Conservation (phyloP, 2,329 filamentous ascomycete genomes). For the Calycina marina region DNA sequence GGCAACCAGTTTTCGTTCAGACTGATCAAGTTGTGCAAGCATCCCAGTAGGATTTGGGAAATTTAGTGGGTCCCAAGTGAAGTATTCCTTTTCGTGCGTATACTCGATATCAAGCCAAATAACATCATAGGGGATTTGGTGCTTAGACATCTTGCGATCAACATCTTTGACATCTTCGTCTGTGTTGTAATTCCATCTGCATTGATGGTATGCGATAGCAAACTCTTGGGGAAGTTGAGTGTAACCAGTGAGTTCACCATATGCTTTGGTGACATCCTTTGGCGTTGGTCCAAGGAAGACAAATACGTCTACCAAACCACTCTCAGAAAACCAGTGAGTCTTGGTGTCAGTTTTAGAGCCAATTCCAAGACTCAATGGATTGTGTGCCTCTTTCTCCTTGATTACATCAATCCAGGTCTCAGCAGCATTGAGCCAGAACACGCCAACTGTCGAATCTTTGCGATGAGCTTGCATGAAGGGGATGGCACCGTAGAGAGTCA, state of each 20-base stretch:
- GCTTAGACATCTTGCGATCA: constrained; percentile 89
- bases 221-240: constrained; percentile 88
- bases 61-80: constrained; percentile 85
- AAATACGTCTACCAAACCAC: constrained; percentile 80
- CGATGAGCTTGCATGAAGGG: constrained; percentile 96
- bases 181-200: constrained; percentile 96
- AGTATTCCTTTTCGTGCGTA: constrained; percentile 93
- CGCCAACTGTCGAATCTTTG: constrained; percentile 82
- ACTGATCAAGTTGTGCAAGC: constrained; percentile 73
- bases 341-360: constrained; percentile 59
- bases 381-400: constrained; percentile 59
- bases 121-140: constrained; percentile 91
- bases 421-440: constrained; percentile 95
- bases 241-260: constrained; percentile 81
- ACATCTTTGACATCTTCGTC: constrained; percentile 96
- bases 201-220: constrained; percentile 88
- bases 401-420: constrained; percentile 96
- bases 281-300: constrained; percentile 85
- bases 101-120: constrained; percentile 99
- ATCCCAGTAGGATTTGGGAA: constrained; percentile 79
- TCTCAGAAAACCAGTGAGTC: constrained; percentile 95
- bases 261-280: constrained; percentile 65
- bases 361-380: constrained; percentile 62
- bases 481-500: constrained; percentile 96
- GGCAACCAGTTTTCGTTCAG: constrained; percentile 77